Base-by-base conservation (phyloP, 441 rosid species). In the Brassica hybrid region DNA sequence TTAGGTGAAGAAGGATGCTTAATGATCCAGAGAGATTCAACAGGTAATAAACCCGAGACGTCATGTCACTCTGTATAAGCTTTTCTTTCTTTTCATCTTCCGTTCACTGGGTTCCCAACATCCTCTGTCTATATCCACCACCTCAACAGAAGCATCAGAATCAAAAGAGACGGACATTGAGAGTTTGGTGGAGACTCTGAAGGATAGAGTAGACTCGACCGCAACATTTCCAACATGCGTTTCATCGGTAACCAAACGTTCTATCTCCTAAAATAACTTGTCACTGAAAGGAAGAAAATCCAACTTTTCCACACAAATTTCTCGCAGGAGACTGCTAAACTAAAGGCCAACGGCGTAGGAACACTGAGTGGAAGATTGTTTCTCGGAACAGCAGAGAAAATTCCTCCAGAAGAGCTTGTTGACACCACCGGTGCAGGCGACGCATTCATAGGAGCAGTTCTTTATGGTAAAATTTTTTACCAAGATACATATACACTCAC, bases 361-460 rank as follows among this genome's bases (percentile, higher is more conserved):
- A 79, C 92, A 18, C 56, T 91, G 79, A 83, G 48, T 21, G 96
- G 91, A 52, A 89, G 91, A 81, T 81, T 94, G 70, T 80, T 86
- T 79, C 36, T 85, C 1, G 97, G 97, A 61, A 90, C 94, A 63
- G 90, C 94, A 1, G 97, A 92, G 87, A 92, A 87, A 83, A 82
- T 94, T 71, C 97, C 90, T 64, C 86, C 91, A 36, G 78, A 83
- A 50, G 94, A 92, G 82, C 92, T 94, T 19, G 71, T 90, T 23
- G 97, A 94, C 80, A 90, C 97, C 69, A 94, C 99, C 0, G 99
- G 99, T 69, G 99, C 96, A 21, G 97, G 99, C 2, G 99, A 94
- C 73, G 94, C 97, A 68, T 94, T 92, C 71, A 87, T 90, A 48
- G 97, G 99, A 78, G 93, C 97, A 9, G 85, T 88, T 68, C 83